phyloP scores from a whole-genome alignment of 768 basidiomycete species.

The Candolleomyces efflorescens region DNA sequence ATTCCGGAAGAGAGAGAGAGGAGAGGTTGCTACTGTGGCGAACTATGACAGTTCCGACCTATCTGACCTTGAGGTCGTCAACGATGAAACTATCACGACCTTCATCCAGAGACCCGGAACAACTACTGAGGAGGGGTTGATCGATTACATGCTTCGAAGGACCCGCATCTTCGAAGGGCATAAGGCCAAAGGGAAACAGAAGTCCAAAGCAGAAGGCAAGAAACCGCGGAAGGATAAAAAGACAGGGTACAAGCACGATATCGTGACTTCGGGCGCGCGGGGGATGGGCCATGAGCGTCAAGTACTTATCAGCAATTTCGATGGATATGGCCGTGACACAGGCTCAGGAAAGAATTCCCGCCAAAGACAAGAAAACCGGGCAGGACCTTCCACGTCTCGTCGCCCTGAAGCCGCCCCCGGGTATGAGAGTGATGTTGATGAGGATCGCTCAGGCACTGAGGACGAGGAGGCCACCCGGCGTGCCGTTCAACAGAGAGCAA shows the following conservation, averaged over 20 bases:
- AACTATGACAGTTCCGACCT: neutral
- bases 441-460: neutral
- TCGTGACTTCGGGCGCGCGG: conserved; percentile 34
- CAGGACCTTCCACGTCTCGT: neutral
- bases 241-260: conserved; percentile 16
- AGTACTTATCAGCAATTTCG: conserved; percentile 22
- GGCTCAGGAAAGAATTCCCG: neutral
- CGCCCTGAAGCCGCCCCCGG: neutral
- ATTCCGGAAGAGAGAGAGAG: neutral
- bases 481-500: conserved; percentile 19
- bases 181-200: neutral
- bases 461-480: conserved; percentile 4
- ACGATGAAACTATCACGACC: conserved; percentile 4
- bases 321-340: neutral
- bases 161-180: conserved; percentile 25
- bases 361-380: neutral
- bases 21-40: neutral
- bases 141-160: conserved; percentile 66
- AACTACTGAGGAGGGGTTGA: conserved; percentile 33
- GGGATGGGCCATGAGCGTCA: conserved; percentile 32
- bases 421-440: neutral
- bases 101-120: conserved; percentile 3
- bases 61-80: conserved; percentile 11
- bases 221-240: conserved; percentile 13
- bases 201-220: conserved; percentile 9